phyloP scores from a whole-genome alignment of 1,284 basidiomycete genomes.

The Fomitopsis palustris region DNA sequence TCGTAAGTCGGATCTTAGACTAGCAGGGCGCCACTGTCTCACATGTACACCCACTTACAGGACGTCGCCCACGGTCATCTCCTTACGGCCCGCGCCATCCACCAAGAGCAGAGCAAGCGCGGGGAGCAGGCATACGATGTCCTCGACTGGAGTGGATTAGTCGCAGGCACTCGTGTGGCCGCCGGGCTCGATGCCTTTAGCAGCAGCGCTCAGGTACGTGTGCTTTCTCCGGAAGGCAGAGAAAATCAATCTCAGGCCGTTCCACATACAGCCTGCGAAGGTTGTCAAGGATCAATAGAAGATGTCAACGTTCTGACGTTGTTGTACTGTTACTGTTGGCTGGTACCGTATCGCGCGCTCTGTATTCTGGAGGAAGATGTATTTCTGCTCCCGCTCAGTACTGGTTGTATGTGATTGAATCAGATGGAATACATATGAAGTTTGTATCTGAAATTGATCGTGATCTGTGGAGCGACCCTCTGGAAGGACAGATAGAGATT shows the following conservation, averaged over 20 bases:
- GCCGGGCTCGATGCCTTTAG: slow-evolving; percentile 67
- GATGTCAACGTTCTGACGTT: not conserved
- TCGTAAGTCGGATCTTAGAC: slow-evolving; percentile 30
- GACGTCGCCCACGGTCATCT: slow-evolving; percentile 79
- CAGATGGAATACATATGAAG: not conserved
- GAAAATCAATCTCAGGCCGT: not conserved
- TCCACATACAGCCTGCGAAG: slow-evolving; percentile 4
- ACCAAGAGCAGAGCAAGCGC: slow-evolving; percentile 42
- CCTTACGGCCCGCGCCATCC: slow-evolving; percentile 72
- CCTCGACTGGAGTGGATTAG: slow-evolving; percentile 71
- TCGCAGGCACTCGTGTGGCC: slow-evolving; percentile 65
- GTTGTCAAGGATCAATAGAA: slow-evolving; percentile 5
- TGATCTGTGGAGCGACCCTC: too few species aligned
- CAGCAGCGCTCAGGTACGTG: slow-evolving; percentile 39
- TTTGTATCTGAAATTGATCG: too few species aligned
- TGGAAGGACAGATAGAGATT: too few species aligned
- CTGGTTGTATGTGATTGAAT: not conserved
- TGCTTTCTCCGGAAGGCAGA: not conserved
- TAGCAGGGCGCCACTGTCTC: not conserved
- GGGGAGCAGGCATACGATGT: slow-evolving; percentile 44
- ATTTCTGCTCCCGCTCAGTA: not conserved
- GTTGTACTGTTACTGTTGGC: not conserved
- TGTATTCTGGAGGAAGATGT: not conserved
- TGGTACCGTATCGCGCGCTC: not conserved
- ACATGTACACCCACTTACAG: slow-evolving; percentile 10